A percentile compares a stretch with the other conserved stretches of the same genome.
phyloP scores from a whole-genome alignment of 257 asterid species.

The Mentha longifolia region DNA sequence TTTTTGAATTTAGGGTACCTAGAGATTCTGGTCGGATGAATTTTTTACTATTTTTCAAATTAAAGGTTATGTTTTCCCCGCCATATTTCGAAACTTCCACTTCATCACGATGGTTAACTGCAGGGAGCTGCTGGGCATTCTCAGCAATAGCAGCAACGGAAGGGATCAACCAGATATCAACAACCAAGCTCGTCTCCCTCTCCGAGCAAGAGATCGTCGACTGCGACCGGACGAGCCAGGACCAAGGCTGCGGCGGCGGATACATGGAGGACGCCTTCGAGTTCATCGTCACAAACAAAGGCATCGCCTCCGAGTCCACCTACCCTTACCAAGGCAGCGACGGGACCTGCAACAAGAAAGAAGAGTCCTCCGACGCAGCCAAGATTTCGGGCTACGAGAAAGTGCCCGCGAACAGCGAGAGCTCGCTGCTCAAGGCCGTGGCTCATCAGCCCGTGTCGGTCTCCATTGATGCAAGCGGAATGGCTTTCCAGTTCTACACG shows the following conservation, averaged over 20 bases:
- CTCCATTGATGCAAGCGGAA: slow-evolving; percentile 45
- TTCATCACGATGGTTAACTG: too few species aligned
- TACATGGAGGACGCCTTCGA: slow-evolving; percentile 42
- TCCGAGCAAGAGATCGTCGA: slow-evolving; percentile 49
- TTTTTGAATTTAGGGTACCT: too few species aligned
- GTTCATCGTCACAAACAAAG: slow-evolving; percentile 35
- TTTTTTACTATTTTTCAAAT: too few species aligned
- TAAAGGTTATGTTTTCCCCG: too few species aligned
- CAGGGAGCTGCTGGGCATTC: slow-evolving; percentile 51
- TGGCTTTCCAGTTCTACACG: slow-evolving; percentile 43
- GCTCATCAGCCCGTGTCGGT: slow-evolving; percentile 48
- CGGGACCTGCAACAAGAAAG: slow-evolving; percentile 38
- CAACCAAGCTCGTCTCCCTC: slow-evolving; percentile 31
- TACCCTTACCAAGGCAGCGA: slow-evolving; percentile 41
- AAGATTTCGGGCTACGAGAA: slow-evolving; percentile 40
- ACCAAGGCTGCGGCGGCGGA: slow-evolving; percentile 44
- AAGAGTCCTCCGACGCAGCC: slow-evolving; percentile 37
- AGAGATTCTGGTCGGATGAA: too few species aligned
- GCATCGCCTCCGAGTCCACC: slow-evolving; percentile 41
- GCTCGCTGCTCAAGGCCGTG: slow-evolving; percentile 40
- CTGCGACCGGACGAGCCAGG: slow-evolving; percentile 36
- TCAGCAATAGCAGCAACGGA: slow-evolving; percentile 50
- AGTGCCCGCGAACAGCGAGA: slow-evolving; percentile 43
- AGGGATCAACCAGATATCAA: slow-evolving; percentile 42
- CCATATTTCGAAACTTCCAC: too few species aligned